Base-by-base conservation (phyloP, 2,329 filamentous ascomycete genomes). In the Kalmusia sp. region DNA sequence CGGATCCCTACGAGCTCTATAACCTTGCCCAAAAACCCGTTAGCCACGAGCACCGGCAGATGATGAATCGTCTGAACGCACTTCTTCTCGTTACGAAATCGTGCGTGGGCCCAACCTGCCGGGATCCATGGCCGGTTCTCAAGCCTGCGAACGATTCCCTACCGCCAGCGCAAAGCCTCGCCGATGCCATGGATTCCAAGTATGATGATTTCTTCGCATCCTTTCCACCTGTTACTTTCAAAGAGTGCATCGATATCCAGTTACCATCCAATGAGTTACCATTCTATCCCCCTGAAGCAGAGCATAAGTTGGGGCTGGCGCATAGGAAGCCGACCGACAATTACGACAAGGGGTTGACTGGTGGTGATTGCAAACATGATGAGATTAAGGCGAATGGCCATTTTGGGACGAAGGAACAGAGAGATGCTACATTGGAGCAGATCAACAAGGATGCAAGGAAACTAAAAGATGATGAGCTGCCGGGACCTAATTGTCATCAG, bases 41-140 rank as follows among this genome's bases (percentile, higher is more conserved):
- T 8, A 22, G 3, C 3, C 7, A 25, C 6, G 14, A 46, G 15
- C 43, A 9, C 7, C 34, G 33, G 17, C 5, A 17, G 3, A 8
- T 51, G 8, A 27, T 35, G 9, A 24, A 25, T 4, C 52, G 63
- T 6, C 58, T 88, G 0, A 84, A 88, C 56, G 74, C 83, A 3
- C 75, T 88, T 1, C 75, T 87, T 45, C 73, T 87, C 56, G 82
- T 86, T 1, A 74, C 85, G 22, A 87, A 87, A 70, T 83, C 82
- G 4, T 88, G 85, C 69, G 81, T 81, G 60, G 81, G 77, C 11
- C 58, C 74, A 11, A 75, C 76, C 0, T 88, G 85, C 59, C 71
- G 78, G 3, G 69, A 79, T 21, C 85, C 85, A 0, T 88, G 85
- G 85, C 71, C 73, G 11, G 76, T 77, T 2, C 70, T 87, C 2